phyloP scores from a whole-genome alignment of 73 alveolate genomes.

The Paraurostyla sp. region DNA sequence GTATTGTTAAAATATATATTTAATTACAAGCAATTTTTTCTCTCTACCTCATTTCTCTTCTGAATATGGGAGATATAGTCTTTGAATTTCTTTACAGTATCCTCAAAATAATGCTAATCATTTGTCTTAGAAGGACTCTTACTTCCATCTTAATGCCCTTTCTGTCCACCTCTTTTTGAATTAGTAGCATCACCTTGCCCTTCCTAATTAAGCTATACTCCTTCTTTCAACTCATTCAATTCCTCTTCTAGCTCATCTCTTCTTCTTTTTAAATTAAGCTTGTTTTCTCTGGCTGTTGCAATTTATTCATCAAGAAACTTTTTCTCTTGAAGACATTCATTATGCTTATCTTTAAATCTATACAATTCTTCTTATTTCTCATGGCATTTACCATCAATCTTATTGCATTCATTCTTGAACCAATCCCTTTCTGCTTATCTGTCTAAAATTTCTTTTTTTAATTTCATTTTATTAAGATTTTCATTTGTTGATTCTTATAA shows the following conservation, averaged over 20 bases:
- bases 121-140: not conserved
- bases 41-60: slow-evolving; percentile 58
- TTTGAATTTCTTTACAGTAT: slow-evolving; percentile 1
- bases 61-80: slow-evolving; percentile 10
- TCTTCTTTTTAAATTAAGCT: slow-evolving; percentile 35
- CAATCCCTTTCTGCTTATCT: slow-evolving; percentile 75
- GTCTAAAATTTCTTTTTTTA: slow-evolving; percentile 73
- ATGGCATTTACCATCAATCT: slow-evolving; percentile 70
- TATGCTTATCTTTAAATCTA: slow-evolving; percentile 63
- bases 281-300: slow-evolving; percentile 55
- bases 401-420: slow-evolving; percentile 73
- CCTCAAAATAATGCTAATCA: slow-evolving; percentile 32
- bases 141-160: not conserved
- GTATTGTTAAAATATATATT: not conserved
- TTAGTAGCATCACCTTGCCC: slow-evolving; percentile 2
- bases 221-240: slow-evolving; percentile 43
- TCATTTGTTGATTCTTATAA: slow-evolving; percentile 68
- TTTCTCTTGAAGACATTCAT: slow-evolving; percentile 65
- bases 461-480: slow-evolving; percentile 50
- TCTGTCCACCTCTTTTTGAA: not conserved
- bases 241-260: slow-evolving; percentile 28
- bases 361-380: slow-evolving; percentile 51
- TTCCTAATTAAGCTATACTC: not conserved
- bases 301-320: slow-evolving; percentile 73
- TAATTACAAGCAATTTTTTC: not conserved